These are phyloP conservation scores for Penicillium polonicum DNA, from an alignment of 2,329 filamentous ascomycete genomes.

Conservation along the genomic window DNA sequence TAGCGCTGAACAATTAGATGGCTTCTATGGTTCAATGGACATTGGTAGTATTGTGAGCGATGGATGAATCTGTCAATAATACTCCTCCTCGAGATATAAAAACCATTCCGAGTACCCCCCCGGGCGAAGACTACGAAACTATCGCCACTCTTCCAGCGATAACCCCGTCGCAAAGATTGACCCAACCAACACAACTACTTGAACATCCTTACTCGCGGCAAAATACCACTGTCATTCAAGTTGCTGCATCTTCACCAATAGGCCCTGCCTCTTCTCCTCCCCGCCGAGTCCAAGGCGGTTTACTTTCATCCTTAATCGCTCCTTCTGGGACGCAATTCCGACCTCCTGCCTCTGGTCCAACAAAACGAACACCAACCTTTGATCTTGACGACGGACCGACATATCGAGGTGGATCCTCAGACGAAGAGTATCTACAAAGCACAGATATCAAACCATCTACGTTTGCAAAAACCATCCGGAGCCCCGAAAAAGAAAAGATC, in stretches of 20 bases:
- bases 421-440: constrained; percentile 52
- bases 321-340: constrained; percentile 72
- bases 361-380: constrained; percentile 41
- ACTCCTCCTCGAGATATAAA: constrained; percentile 40
- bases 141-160: constrained; percentile 49
- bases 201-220: constrained; percentile 41
- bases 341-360: constrained; percentile 47
- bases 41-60: constrained; percentile 19
- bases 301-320: constrained; percentile 65
- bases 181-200: constrained; percentile 63
- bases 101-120: constrained; percentile 31
- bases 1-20: constrained; percentile 10
- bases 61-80: constrained; percentile 43
- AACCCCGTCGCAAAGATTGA: constrained; percentile 52
- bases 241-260: constrained; percentile 83
- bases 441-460: constrained; percentile 62
- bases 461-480: constrained; percentile 50
- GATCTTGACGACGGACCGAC: constrained; percentile 57
- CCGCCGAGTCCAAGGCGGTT: constrained; percentile 39
- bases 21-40: not conserved
- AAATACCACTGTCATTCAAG: constrained; percentile 62
- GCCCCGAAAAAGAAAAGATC: constrained; percentile 42
- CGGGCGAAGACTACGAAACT: constrained; percentile 46
- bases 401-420: constrained; percentile 63
- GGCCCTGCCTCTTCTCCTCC: constrained; percentile 49